These are phyloP conservation scores for Aureobasidium subglaciale DNA, from an alignment of 2,329 filamentous ascomycete species.

Conservation along the genomic window DNA sequence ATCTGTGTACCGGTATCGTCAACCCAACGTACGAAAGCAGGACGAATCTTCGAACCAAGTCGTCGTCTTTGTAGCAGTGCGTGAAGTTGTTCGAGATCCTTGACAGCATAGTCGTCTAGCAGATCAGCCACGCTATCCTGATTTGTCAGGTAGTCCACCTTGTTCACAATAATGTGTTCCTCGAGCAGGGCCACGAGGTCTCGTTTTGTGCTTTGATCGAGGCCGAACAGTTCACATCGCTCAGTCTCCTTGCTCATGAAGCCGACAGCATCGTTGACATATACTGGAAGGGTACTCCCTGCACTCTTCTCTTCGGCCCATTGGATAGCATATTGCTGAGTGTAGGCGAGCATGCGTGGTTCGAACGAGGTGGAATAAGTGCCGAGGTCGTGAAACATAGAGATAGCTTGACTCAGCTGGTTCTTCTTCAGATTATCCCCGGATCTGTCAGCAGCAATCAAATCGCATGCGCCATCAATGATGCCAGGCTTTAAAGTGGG, in stretches of 20 bases:
- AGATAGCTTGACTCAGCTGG: constrained; percentile 62
- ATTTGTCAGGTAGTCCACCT: constrained; percentile 44
- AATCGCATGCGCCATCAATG: constrained; percentile 64
- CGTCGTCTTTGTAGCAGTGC: constrained; percentile 64
- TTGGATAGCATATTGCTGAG: constrained; percentile 58
- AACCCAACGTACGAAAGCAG: constrained; percentile 74
- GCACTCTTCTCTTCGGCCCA: constrained; percentile 63
- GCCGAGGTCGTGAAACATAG: constrained; percentile 14
- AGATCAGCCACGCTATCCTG: constrained; percentile 60
- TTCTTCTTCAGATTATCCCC: constrained; percentile 52
- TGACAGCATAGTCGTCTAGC: constrained; percentile 61
- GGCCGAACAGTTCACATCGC: constrained; percentile 71
- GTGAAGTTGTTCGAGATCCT: constrained; percentile 70
- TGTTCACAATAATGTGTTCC: constrained; percentile 60
- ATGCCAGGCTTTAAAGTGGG: constrained; percentile 46
- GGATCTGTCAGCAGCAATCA: constrained; percentile 66
- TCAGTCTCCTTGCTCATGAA: constrained; percentile 66
- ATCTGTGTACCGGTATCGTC: constrained; percentile 66
- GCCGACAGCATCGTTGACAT: constrained; percentile 62
- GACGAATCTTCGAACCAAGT: constrained; percentile 62
- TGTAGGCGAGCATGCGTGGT: constrained; percentile 60
- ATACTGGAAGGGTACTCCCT: constrained; percentile 60
- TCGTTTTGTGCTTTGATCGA: constrained; percentile 76
- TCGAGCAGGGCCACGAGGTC: constrained; percentile 69
- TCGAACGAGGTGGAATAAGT: constrained; percentile 63